These are phyloP conservation scores for Quercus robur DNA, from an alignment of 306 rosid genomes.

Conservation along the genomic window DNA sequence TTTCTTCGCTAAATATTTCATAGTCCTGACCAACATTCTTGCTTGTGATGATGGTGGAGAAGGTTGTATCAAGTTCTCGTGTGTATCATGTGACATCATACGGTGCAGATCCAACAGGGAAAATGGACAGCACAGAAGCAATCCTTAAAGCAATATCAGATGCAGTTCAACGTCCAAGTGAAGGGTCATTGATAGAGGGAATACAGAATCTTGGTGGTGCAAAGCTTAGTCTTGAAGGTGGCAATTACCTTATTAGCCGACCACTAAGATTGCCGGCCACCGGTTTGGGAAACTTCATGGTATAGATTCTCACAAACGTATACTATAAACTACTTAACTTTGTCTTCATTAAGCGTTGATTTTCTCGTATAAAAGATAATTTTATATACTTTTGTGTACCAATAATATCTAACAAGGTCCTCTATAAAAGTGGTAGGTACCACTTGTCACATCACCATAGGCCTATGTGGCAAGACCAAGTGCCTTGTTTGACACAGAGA, in stretches of 20 bases:
- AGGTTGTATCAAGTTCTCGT: constrained; percentile 41
- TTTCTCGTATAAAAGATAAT: background rate
- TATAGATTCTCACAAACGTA: constrained; percentile 22
- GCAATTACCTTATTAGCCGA: constrained; percentile 55
- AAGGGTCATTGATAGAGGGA: constrained; percentile 55
- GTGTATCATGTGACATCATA: constrained; percentile 61
- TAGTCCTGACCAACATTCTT: background rate
- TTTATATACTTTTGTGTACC: background rate
- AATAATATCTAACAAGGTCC: constrained; percentile 4
- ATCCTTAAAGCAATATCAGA: constrained; percentile 60
- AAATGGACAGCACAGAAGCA: constrained; percentile 69
- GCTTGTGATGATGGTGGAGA: constrained; percentile 9
- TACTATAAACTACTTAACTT: constrained; percentile 1
- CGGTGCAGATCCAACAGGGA: constrained; percentile 90
- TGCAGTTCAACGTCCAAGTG: constrained; percentile 34
- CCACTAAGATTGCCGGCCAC: constrained; percentile 54
- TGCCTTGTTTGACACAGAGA: background rate
- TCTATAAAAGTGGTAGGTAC: background rate
- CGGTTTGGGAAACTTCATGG: constrained; percentile 76
- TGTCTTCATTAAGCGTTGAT: background rate
- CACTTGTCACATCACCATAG: constrained; percentile 14
- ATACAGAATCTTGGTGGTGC: constrained; percentile 76
- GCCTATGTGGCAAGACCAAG: constrained; percentile 2
- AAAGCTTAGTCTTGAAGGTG: constrained; percentile 71
- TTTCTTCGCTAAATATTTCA: background rate